Percentiles rank a stretch among this genome's conserved stretches.
Conservation (phyloP, 345 rosid species). For the Linum tenue region DNA sequence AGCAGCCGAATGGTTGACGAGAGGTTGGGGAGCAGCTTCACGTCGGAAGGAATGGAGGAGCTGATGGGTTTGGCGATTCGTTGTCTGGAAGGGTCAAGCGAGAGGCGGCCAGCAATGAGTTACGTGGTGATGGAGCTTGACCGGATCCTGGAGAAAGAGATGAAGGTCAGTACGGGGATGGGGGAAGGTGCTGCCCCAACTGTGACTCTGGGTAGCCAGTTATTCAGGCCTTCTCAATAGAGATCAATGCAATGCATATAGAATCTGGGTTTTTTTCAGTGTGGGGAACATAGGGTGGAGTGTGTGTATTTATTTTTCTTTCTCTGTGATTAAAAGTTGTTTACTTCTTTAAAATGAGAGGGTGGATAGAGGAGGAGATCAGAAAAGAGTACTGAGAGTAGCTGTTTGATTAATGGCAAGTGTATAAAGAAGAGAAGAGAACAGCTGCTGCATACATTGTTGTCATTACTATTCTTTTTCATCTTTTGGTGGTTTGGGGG, state of each 20-base stretch:
- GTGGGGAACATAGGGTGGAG: neutral
- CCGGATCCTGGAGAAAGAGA: conserved; percentile 65
- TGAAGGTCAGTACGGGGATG: conserved; percentile 69
- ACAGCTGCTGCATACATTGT: neutral
- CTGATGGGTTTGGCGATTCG: conserved; percentile 43
- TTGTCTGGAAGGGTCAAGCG: conserved; percentile 66
- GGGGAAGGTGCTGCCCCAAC: conserved; percentile 76
- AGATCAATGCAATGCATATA: neutral
- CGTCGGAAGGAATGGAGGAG: conserved; percentile 75
- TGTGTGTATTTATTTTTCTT: neutral
- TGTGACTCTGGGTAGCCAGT: conserved; percentile 84
- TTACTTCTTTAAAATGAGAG: no score
- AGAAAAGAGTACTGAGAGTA: no score
- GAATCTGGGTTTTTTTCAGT: neutral
- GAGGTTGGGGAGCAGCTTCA: conserved; percentile 61
- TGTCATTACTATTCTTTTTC: neutral
- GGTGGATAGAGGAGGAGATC: no score
- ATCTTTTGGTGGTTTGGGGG: neutral
- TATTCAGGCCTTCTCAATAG: conserved; percentile 49
- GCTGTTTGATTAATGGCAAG: neutral
- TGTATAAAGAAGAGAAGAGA: neutral
- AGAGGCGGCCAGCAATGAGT: conserved; percentile 67
- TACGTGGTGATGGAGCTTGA: conserved; percentile 71
- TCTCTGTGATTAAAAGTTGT: neutral
- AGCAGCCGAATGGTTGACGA: conserved; percentile 49